These are phyloP conservation scores for Fusarium sp. DNA, from an alignment of 2,329 filamentous ascomycete genomes.

Conservation along the genomic window DNA sequence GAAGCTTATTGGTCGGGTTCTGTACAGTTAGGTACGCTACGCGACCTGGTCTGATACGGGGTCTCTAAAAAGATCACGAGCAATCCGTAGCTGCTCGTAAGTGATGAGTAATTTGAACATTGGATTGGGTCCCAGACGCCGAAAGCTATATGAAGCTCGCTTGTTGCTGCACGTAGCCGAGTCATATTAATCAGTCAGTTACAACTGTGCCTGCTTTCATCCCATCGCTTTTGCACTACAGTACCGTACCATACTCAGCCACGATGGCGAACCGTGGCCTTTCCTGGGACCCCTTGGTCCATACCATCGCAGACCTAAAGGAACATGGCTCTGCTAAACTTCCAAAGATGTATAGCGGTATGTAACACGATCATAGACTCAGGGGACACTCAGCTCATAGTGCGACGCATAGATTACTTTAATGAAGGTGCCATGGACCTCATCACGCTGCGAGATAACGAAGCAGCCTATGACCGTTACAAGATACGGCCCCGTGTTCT, in stretches of 20 bases:
- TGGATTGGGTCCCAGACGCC: no score
- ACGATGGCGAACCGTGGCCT: conserved; percentile 5
- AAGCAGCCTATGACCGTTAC: conserved; percentile 7
- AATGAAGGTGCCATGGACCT: conserved; percentile 8
- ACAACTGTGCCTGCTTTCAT: no score
- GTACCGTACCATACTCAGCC: background rate
- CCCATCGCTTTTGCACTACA: no score
- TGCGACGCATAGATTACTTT: background rate
- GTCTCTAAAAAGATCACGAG: no score
- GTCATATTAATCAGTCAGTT: no score
- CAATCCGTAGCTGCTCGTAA: no score
- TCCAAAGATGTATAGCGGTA: conserved; percentile 14
- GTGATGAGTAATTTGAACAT: no score
- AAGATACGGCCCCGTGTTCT: conserved; percentile 7
- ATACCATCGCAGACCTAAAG: conserved; percentile 13
- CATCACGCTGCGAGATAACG: conserved; percentile 6
- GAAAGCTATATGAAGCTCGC: no score
- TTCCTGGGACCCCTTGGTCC: conserved; percentile 4
- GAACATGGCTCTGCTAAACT: conserved; percentile 14
- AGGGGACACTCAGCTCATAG: background rate
- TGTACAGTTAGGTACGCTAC: no score
- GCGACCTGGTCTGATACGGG: no score
- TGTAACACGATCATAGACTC: background rate
- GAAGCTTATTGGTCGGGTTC: no score
- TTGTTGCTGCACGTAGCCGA: no score